These are phyloP conservation scores for Populus trichocarpa DNA, from an alignment of 441 rosid genomes.

Conservation along the genomic window DNA sequence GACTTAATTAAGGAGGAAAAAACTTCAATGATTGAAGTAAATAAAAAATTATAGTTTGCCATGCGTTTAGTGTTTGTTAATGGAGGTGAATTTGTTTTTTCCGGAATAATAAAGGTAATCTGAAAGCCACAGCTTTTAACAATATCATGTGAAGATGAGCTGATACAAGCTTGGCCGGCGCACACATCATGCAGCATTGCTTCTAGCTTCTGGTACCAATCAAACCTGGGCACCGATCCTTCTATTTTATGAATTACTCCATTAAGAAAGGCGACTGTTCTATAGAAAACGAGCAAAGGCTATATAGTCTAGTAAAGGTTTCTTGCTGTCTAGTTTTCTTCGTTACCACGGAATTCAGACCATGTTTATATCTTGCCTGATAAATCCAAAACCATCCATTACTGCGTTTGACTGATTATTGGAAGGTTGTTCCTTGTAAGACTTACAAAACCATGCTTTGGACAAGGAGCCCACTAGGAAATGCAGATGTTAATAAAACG, in stretches of 20 bases:
- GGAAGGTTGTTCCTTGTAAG: conserved; percentile 30
- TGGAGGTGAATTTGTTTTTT: no score
- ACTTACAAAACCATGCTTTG: conserved; percentile 29
- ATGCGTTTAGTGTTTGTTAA: no score
- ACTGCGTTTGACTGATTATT: conserved; percentile 21
- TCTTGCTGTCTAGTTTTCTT: conserved; percentile 1
- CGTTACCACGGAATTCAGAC: conserved; percentile 16
- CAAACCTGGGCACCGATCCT: not conserved
- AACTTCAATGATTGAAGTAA: no score
- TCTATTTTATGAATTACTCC: not conserved
- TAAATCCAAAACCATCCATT: conserved; percentile 46
- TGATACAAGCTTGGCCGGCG: not conserved
- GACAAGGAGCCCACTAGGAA: not conserved
- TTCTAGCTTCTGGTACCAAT: not conserved
- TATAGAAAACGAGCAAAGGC: not conserved
- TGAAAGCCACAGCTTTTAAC: no score
- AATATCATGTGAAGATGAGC: not conserved
- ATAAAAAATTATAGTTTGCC: no score
- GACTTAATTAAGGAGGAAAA: no score
- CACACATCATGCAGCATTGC: not conserved
- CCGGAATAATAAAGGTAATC: no score
- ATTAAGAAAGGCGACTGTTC: not conserved
- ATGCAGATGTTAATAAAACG: not conserved
- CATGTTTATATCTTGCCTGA: conserved; percentile 29
- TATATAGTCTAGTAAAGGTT: not conserved